These are phyloP conservation scores for Austropuccinia psidii DNA, from an alignment of 1,284 basidiomycete species.

Conservation along the genomic window DNA sequence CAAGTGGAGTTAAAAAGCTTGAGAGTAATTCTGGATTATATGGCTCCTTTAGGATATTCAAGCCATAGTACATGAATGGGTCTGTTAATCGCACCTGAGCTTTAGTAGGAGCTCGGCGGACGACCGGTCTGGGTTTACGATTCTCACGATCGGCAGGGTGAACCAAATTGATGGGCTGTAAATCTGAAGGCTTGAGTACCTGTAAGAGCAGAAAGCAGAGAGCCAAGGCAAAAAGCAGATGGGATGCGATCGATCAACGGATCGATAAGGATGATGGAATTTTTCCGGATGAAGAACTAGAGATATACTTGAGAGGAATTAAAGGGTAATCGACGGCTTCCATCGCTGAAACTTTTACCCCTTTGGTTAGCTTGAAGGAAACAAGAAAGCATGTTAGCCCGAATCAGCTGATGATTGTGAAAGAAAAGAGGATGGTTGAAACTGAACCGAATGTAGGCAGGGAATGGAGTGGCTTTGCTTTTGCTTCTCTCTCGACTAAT, in stretches of 20 bases:
- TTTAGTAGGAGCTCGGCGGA: conserved; percentile 9
- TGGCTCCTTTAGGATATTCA: conserved; percentile 52
- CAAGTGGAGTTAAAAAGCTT: conserved; percentile 71
- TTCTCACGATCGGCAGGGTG: conserved; percentile 28
- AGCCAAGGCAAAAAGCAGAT: too few relatives aligned
- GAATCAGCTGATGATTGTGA: not conserved
- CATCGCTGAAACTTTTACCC: conserved; percentile 32
- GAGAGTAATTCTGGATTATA: conserved; percentile 63
- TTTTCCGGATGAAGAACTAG: too few relatives aligned
- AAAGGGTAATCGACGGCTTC: conserved; percentile 19
- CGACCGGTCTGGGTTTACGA: conserved; percentile 24
- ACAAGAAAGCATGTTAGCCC: not conserved
- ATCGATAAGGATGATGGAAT: too few relatives aligned
- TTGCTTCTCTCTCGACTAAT: conserved; percentile 20
- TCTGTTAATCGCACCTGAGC: conserved; percentile 49
- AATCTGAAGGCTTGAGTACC: conserved; percentile 28
- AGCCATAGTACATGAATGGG: conserved; percentile 50
- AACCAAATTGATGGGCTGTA: conserved; percentile 26
- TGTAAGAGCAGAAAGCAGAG: too few relatives aligned
- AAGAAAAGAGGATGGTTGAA: not conserved
- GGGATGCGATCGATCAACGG: too few relatives aligned
- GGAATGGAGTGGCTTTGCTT: conserved; percentile 5
- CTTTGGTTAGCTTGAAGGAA: conserved; percentile 10
- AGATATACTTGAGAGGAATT: conserved; percentile 19
- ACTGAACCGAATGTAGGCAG: conserved; percentile 16